phyloP scores from a whole-genome alignment of 129 eudicot species.

The Solidago caesia region DNA sequence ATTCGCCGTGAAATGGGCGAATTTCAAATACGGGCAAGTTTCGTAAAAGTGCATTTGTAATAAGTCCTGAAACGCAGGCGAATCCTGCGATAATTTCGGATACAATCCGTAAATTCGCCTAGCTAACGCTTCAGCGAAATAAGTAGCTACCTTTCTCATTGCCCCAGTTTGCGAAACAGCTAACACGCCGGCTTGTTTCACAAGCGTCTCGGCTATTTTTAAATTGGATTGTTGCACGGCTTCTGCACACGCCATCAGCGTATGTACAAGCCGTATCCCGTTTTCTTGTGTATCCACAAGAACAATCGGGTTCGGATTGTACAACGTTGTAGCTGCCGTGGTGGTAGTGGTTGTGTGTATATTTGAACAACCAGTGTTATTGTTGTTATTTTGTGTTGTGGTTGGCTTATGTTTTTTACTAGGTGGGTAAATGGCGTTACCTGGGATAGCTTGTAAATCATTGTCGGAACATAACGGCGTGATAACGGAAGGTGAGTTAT shows the following conservation, averaged over 20 bases:
- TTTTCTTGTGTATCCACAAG: constrained; percentile 72
- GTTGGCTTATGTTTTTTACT: constrained; percentile 38
- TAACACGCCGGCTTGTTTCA: constrained; percentile 57
- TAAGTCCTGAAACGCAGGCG: constrained; percentile 45
- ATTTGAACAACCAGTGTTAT: no score
- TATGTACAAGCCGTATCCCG: constrained; percentile 70
- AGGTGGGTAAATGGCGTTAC: constrained; percentile 55
- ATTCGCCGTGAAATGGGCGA: constrained; percentile 91
- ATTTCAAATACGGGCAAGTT: constrained; percentile 72
- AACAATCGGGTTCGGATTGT: constrained; percentile 36
- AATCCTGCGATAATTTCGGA: constrained; percentile 45
- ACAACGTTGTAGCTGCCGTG: constrained; percentile 10
- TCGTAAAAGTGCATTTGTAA: constrained; percentile 77
- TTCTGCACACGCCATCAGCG: constrained; percentile 82
- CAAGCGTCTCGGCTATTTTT: constrained; percentile 56
- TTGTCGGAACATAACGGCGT: background rate
- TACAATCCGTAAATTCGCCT: constrained; percentile 50
- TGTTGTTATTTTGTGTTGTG: no score
- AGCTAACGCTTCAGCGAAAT: constrained; percentile 78
- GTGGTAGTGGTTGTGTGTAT: background rate
- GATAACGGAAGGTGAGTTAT: constrained; percentile 7
- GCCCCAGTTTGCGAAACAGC: constrained; percentile 78
- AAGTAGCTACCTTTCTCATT: constrained; percentile 73
- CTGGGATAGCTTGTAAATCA: constrained; percentile 59
- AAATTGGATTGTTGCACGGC: constrained; percentile 56